Evolutionary conservation across 2,329 filamentous ascomycete species (phyloP).

Genomic region (Xylariaceae sp.): DNA sequence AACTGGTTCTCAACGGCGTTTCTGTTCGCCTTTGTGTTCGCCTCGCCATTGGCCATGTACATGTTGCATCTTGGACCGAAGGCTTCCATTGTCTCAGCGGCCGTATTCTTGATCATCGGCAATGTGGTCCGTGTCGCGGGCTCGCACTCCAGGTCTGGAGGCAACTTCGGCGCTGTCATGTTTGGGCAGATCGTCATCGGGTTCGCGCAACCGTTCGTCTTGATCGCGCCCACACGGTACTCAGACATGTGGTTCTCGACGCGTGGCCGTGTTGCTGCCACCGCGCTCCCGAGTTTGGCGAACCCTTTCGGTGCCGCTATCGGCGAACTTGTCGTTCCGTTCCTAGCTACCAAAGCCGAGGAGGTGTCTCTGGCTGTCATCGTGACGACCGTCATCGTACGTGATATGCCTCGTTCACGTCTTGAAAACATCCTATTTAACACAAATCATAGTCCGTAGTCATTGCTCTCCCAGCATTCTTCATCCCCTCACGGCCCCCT

Average conservation of each 20-base stretch:
- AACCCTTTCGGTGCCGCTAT: slow-evolving; percentile 89
- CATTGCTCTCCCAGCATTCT: slow-evolving; percentile 70
- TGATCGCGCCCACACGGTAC: slow-evolving; percentile 84
- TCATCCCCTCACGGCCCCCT: slow-evolving; percentile 72
- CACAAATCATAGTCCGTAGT: slow-evolving; percentile 37
- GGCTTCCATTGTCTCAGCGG: slow-evolving; percentile 68
- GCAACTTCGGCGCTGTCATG: slow-evolving; percentile 74
- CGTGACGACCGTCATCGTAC: slow-evolving; percentile 76
- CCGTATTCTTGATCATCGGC: slow-evolving; percentile 70
- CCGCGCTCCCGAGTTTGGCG: slow-evolving; percentile 76
- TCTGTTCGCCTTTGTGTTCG: slow-evolving; percentile 74
- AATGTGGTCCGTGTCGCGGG: slow-evolving; percentile 91
- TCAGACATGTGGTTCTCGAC: slow-evolving; percentile 94
- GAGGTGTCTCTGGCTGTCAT: slow-evolving; percentile 80
- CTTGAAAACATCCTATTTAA: slow-evolving; percentile 4
- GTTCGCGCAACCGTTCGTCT: slow-evolving; percentile 85
- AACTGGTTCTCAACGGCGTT: slow-evolving; percentile 93
- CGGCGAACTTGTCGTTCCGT: slow-evolving; percentile 80
- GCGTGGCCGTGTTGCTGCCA: slow-evolving; percentile 77
- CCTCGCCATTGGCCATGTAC: slow-evolving; percentile 70
- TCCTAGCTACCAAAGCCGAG: slow-evolving; percentile 59
- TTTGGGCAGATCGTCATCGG: slow-evolving; percentile 89
- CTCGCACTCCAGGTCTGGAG: slow-evolving; percentile 47
- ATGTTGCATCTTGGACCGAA: slow-evolving; percentile 78
- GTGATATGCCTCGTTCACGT: slow-evolving; percentile 27